phyloP scores from a whole-genome alignment of 1,284 basidiomycete species.

The Xerocomus nothofagi region DNA sequence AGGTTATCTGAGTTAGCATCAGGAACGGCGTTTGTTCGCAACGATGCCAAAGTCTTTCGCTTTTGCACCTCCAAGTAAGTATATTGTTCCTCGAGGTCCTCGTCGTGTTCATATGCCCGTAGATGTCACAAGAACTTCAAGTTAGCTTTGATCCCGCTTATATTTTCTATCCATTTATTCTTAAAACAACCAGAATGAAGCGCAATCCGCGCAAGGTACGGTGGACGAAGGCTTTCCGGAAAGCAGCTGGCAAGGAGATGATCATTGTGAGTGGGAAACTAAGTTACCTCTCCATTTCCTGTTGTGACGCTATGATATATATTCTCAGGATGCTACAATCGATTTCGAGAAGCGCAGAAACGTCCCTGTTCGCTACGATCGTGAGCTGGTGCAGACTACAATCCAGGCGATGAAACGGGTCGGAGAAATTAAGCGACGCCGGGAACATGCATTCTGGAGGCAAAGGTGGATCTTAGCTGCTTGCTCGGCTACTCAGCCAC shows the following conservation, averaged over 20 bases:
- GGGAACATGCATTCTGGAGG: conserved; percentile 98
- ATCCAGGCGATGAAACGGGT: conserved; percentile 97
- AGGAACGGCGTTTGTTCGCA: conserved; percentile 93
- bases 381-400: conserved; percentile 92
- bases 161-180: background rate
- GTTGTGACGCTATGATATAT: background rate
- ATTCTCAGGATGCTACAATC: conserved; percentile 89
- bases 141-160: conserved; percentile 40
- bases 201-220: conserved; percentile 98
- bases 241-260: conserved; percentile 99
- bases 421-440: conserved; percentile 86
- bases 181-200: conserved; percentile 78
- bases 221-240: conserved; percentile 99
- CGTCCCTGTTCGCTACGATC: conserved; percentile 96
- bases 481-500: background rate
- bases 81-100: conserved; percentile 1
- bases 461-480: conserved; percentile 61
- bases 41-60: conserved; percentile 94
- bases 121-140: conserved; percentile 99
- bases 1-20: conserved; percentile 1
- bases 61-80: conserved; percentile 95
- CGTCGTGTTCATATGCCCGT: conserved; percentile 8
- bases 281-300: background rate
- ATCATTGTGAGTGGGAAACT: conserved; percentile 71
- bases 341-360: conserved; percentile 99